A percentile compares a stretch with the other conserved stretches of the same genome.
Conservation (phyloP, 345 rosid species). For the Microthlaspi erraticum region DNA sequence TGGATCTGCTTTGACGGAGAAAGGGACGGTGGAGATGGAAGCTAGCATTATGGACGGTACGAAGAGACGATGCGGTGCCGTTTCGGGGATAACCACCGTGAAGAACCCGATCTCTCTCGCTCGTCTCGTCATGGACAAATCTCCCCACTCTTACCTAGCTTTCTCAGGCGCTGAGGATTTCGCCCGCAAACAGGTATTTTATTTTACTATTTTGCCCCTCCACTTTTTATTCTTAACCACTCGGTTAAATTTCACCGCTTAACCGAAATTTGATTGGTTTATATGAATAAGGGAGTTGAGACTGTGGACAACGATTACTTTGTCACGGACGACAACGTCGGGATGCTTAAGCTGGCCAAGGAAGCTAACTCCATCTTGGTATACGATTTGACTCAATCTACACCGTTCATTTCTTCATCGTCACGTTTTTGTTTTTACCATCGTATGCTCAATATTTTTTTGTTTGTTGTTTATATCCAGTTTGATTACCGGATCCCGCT, state of each 20-base stretch:
- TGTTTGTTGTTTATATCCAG: slow-evolving; percentile 42
- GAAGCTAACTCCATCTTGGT: slow-evolving; percentile 94
- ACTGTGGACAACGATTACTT: slow-evolving; percentile 82
- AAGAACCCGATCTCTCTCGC: slow-evolving; percentile 93
- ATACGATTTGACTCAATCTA: slow-evolving; percentile 22
- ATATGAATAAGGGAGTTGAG: slow-evolving; percentile 70
- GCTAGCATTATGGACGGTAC: slow-evolving; percentile 98
- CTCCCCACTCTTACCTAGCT: slow-evolving; percentile 95
- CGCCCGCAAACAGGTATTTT: slow-evolving; percentile 70
- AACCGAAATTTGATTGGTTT: slow-evolving; percentile 18
- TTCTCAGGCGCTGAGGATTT: slow-evolving; percentile 93
- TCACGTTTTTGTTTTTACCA: slow-evolving; percentile 6
- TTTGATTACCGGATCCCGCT: slow-evolving; percentile 84
- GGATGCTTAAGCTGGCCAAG: slow-evolving; percentile 84
- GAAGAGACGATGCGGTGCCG: slow-evolving; percentile 87
- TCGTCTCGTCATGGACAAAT: slow-evolving; percentile 92
- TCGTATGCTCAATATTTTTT: background rate
- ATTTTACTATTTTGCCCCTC: slow-evolving; percentile 32
- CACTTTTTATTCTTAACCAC: slow-evolving; percentile 14
- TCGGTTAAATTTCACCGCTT: slow-evolving; percentile 7
- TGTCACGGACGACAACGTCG: slow-evolving; percentile 82
- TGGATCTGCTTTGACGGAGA: slow-evolving; percentile 89
- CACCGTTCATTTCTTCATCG: slow-evolving; percentile 29
- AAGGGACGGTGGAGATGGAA: slow-evolving; percentile 97
- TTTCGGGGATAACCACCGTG: slow-evolving; percentile 83